Base-by-base conservation (phyloP, 2,329 filamentous ascomycete species). In the Fusarium sp. region DNA sequence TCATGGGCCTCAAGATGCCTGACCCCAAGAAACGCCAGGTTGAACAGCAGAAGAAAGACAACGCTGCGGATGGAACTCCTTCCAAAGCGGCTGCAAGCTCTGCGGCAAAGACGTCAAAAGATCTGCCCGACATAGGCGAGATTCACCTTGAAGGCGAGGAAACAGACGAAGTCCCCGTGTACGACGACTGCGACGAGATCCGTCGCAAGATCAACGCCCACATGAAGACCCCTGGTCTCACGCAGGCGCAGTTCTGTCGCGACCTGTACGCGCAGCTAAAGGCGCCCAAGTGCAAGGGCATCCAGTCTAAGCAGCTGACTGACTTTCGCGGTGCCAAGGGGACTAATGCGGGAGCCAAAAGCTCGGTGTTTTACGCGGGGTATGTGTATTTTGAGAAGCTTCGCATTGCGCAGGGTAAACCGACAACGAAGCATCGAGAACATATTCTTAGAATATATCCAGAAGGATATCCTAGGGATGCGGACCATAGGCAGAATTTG, bases 371-470 rank as follows among this genome's bases (percentile, higher is more conserved):
- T 19, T 58, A 63, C 2, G 34, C 45, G 3, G 58, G 51, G 11
- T 58, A 58, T 17, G 58, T 63, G 8, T 63, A 63, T 19, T 58
- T 63, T 32, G 58, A 63, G 14, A 63, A 63, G 34, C 11, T 63
- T 11, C 34, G 51, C 11, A 32, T 51, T 11, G 58, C 51, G 7
- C 60, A 63, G 23, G 46, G 46, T 3, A 63, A 63, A 3, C 51
- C 60, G 2, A 36, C 17, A 11, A 43, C 26, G 8, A 49, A 58
- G 7, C 45, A 63, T 24, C 20, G 20, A 1, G 12, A 26, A 6
- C 42, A 47, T 4, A 58, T 43, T 8, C 34, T 32, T 9, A 9
- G 10, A 5, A 6, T 63, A 15, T 9, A 63, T 26, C 58, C 51
- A 0, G 51, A 39, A 7, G 51, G 28, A 0, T 20, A 51, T 20